phyloP scores from a whole-genome alignment of 768 basidiomycete species.

The Ephemerocybe angulata region DNA sequence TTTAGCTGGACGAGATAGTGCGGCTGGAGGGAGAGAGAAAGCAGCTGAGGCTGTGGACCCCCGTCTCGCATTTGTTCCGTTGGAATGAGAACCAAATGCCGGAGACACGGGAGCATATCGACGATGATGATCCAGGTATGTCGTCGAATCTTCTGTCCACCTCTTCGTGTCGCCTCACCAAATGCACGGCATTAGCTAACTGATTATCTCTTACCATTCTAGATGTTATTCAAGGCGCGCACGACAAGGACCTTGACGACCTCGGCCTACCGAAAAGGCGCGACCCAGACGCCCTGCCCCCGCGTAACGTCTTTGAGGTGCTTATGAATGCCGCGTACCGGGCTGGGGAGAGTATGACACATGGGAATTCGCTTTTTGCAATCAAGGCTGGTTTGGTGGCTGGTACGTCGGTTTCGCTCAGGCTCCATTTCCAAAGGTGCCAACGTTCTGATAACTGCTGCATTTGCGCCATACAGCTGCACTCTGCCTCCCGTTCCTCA shows the following conservation, averaged over 20 bases:
- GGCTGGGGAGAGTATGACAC: constrained; percentile 34
- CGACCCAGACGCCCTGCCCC: constrained; percentile 75
- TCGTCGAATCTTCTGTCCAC: neutral
- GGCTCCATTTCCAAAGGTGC: too few species aligned
- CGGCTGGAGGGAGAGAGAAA: constrained; percentile 48
- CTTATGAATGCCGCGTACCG: constrained; percentile 45
- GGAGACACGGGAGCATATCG: constrained; percentile 41
- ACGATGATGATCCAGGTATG: constrained; percentile 72
- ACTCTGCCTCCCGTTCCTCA: constrained; percentile 56
- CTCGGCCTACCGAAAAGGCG: constrained; percentile 54
- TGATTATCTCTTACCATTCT: neutral
- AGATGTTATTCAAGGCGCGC: constrained; percentile 56
- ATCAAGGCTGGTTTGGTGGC: constrained; percentile 69
- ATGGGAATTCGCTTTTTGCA: constrained; percentile 65
- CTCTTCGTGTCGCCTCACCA: neutral
- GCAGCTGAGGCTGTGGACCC: constrained; percentile 54
- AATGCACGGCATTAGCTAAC: neutral
- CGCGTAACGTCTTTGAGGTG: constrained; percentile 53
- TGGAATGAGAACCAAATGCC: constrained; percentile 46
- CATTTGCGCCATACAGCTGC: constrained; percentile 36
- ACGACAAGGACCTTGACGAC: constrained; percentile 37
- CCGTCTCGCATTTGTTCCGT: constrained; percentile 37
- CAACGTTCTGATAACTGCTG: neutral
- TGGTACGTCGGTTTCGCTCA: constrained; percentile 13
- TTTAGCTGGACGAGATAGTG: constrained; percentile 57